These are phyloP conservation scores for Lentithecium fluviatile DNA, from an alignment of 495 filamentous ascomycete species.

Conservation along the genomic window DNA sequence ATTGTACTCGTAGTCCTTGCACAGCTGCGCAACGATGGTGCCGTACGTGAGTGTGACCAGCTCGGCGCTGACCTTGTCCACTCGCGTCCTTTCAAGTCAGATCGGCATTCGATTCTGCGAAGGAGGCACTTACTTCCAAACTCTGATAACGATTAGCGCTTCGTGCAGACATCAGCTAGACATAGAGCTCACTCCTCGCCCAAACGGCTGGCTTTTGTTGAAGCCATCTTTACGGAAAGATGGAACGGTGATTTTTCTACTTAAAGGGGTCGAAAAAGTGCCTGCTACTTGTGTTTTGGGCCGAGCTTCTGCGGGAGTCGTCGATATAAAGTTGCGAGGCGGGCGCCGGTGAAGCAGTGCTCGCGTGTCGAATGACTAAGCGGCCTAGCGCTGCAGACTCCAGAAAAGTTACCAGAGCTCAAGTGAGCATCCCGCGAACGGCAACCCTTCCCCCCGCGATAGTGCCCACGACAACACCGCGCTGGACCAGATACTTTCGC, in stretches of 20 bases:
- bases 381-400: too few relatives aligned
- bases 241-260: too few relatives aligned
- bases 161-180: conserved; percentile 9
- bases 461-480: neutral
- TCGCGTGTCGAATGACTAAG: neutral
- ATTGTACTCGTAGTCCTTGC: conserved; percentile 90
- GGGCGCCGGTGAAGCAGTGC: neutral
- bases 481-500: neutral
- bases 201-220: conserved; percentile 84
- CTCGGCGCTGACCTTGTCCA: conserved; percentile 83
- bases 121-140: conserved; percentile 84
- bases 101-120: conserved; percentile 1
- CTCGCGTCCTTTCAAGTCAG: conserved; percentile 54
- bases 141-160: conserved; percentile 53
- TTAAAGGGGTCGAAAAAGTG: too few relatives aligned
- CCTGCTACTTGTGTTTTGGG: neutral
- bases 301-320: conserved; percentile 4
- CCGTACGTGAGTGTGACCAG: conserved; percentile 96
- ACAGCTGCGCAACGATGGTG: conserved; percentile 93
- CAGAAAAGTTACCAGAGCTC: too few relatives aligned
- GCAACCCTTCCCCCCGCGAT: neutral
- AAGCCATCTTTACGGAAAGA: conserved; percentile 58
- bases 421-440: neutral
- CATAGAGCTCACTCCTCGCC: conserved; percentile 84
- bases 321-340: conserved; percentile 17